These are phyloP conservation scores for Exophiala mesophila DNA, from an alignment of 2,329 filamentous ascomycete species.

Conservation along the genomic window DNA sequence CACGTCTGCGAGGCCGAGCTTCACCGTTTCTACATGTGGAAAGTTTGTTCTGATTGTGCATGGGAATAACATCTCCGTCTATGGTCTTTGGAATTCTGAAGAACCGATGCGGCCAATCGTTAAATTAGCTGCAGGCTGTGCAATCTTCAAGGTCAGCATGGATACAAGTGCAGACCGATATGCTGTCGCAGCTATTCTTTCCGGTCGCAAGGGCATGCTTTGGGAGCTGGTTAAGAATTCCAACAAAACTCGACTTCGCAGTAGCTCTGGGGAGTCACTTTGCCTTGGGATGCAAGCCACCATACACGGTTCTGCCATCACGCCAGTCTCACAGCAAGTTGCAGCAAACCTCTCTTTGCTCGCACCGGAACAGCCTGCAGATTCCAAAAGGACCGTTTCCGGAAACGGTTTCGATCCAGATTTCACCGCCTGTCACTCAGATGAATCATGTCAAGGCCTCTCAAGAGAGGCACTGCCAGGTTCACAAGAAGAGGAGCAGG, in stretches of 20 bases:
- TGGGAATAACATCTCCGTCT: slow-evolving; percentile 54
- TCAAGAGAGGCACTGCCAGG: too few species aligned
- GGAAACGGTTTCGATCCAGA: too few species aligned
- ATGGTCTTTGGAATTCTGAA: slow-evolving; percentile 36
- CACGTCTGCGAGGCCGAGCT: slow-evolving; percentile 28
- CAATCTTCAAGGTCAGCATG: slow-evolving; percentile 58
- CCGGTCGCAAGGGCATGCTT: slow-evolving; percentile 57
- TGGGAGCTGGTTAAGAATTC: slow-evolving; percentile 44
- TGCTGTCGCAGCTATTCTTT: slow-evolving; percentile 55
- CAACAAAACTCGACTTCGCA: slow-evolving; percentile 23
- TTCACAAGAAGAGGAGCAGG: neutral
- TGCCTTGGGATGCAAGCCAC: slow-evolving; percentile 18
- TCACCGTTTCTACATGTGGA: slow-evolving; percentile 55
- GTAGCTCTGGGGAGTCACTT: slow-evolving; percentile 20
- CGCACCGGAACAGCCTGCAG: too few species aligned
- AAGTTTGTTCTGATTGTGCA: slow-evolving; percentile 54
- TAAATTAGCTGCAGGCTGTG: slow-evolving; percentile 52
- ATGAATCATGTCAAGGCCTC: too few species aligned
- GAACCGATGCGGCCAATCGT: slow-evolving; percentile 43
- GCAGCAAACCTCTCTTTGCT: neutral
- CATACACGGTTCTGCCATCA: slow-evolving; percentile 9
- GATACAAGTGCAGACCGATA: slow-evolving; percentile 54
- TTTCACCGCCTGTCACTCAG: too few species aligned
- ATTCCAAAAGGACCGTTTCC: too few species aligned
- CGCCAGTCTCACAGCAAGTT: neutral